Conservation (phyloP, 2,329 filamentous ascomycete species). For the Tolypocladium nubicola region DNA sequence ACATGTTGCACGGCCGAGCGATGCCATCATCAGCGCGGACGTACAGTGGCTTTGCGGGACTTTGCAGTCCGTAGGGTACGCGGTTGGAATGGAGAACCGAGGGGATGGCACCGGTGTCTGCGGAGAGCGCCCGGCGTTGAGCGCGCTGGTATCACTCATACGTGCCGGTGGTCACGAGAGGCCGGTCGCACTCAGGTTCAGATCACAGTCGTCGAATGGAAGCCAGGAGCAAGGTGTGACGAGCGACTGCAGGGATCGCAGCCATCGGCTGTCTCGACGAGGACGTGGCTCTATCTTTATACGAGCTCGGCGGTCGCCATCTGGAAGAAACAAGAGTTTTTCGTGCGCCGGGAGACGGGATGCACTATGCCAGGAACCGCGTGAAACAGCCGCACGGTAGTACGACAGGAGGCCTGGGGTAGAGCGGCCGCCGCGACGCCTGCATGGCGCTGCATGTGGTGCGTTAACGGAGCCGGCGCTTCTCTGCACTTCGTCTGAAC, state of each 20-base stretch:
- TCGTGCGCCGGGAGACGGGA: background rate
- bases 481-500: background rate
- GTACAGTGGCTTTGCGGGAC: background rate
- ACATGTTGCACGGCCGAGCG: background rate
- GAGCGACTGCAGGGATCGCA: background rate
- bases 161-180: background rate
- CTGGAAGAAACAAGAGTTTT: background rate
- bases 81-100: background rate
- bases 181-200: background rate
- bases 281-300: background rate
- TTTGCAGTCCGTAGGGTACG: background rate
- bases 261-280: background rate
- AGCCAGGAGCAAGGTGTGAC: background rate
- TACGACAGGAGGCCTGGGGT: constrained; percentile 3
- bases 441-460: background rate
- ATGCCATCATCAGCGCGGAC: background rate
- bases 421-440: constrained; percentile 1
- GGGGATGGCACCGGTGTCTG: background rate
- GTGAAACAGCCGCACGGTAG: constrained; percentile 3
- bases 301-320: background rate
- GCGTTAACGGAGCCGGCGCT: background rate
- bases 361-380: constrained; percentile 4
- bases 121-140: background rate
- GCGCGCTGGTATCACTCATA: background rate
- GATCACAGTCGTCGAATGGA: background rate